Percentiles rank a stretch among this genome's conserved stretches.
These are phyloP conservation scores for Agmasoma carcini DNA, from an alignment of 371 early-diverging fungal species.

Conservation along the genomic window DNA sequence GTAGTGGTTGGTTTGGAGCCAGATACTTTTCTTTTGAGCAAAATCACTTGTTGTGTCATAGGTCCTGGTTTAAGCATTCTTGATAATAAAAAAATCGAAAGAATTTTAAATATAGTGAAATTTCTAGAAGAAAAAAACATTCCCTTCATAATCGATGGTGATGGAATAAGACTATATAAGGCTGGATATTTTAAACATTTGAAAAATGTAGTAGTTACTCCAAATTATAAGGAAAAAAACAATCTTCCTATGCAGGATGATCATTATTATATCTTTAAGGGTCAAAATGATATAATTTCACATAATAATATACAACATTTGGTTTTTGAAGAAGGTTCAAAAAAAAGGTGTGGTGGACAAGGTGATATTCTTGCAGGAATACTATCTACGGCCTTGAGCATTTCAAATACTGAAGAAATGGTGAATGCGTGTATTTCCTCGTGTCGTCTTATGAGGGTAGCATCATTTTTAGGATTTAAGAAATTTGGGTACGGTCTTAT, in stretches of 20 bases:
- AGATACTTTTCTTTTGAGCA: slow-evolving; percentile 33
- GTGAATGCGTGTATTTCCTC: slow-evolving; percentile 6
- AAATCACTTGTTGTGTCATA: slow-evolving; percentile 40
- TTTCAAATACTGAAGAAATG: neutral
- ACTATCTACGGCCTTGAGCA: slow-evolving; percentile 55
- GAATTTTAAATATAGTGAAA: slow-evolving; percentile 27
- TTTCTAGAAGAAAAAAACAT: slow-evolving; percentile 19
- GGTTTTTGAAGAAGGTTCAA: slow-evolving; percentile 57
- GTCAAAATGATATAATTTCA: slow-evolving; percentile 60
- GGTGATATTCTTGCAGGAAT: slow-evolving; percentile 82
- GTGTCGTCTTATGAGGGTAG: slow-evolving; percentile 20
- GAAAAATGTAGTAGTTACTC: slow-evolving; percentile 43
- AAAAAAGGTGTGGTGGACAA: slow-evolving; percentile 85
- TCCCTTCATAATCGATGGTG: slow-evolving; percentile 44
- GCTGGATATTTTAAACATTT: slow-evolving; percentile 5
- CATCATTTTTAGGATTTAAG: slow-evolving; percentile 18
- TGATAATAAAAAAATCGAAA: neutral
- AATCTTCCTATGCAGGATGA: slow-evolving; percentile 50
- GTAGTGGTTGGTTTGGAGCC: slow-evolving; percentile 27
- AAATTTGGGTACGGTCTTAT: slow-evolving; percentile 15
- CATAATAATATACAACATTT: slow-evolving; percentile 2
- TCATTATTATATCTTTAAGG: slow-evolving; percentile 70
- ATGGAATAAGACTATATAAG: slow-evolving; percentile 28
- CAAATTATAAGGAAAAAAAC: slow-evolving; percentile 42
- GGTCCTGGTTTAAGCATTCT: slow-evolving; percentile 43